Percentiles rank a stretch among this genome's conserved stretches.
Conservation (phyloP, 2,329 filamentous ascomycete genomes). For the Cryphonectria carpinicola region DNA sequence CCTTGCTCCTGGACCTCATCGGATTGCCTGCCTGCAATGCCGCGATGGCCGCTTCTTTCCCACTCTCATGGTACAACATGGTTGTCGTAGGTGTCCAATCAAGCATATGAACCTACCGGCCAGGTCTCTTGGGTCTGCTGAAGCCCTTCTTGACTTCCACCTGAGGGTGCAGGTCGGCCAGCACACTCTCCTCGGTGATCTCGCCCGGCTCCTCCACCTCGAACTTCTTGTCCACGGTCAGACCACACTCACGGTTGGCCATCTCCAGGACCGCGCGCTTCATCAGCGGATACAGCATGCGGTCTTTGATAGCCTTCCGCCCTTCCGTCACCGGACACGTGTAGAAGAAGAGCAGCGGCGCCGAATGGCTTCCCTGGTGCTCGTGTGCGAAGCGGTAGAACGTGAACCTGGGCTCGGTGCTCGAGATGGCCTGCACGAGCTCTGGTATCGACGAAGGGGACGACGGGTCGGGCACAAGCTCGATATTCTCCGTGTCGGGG, state of each 20-base stretch:
- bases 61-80: not conserved
- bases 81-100: too few species aligned
- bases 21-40: not conserved
- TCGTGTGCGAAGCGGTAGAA: slow-evolving; percentile 73
- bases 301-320: slow-evolving; percentile 74
- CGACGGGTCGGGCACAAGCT: slow-evolving; percentile 61
- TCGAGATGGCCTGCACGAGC: slow-evolving; percentile 64
- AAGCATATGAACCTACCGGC: slow-evolving; percentile 48
- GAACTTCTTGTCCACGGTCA: slow-evolving; percentile 72
- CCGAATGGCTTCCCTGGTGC: slow-evolving; percentile 54
- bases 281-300: slow-evolving; percentile 82
- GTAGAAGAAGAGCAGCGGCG: slow-evolving; percentile 78
- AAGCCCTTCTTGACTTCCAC: slow-evolving; percentile 70
- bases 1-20: not conserved
- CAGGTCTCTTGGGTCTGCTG: slow-evolving; percentile 78
- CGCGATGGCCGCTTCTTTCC: not conserved
- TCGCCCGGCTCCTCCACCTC: slow-evolving; percentile 71
- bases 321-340: slow-evolving; percentile 71
- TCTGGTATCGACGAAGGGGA: slow-evolving; percentile 59
- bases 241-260: slow-evolving; percentile 66
- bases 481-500: slow-evolving; percentile 68
- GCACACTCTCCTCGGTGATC: slow-evolving; percentile 68
- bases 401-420: slow-evolving; percentile 73
- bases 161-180: slow-evolving; percentile 70
- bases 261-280: slow-evolving; percentile 68